Evolutionary conservation across 257 asterid genomes (phyloP), one percentile per base, ranked within the genome.

Genomic region (Solanum sparsipilum): DNA sequence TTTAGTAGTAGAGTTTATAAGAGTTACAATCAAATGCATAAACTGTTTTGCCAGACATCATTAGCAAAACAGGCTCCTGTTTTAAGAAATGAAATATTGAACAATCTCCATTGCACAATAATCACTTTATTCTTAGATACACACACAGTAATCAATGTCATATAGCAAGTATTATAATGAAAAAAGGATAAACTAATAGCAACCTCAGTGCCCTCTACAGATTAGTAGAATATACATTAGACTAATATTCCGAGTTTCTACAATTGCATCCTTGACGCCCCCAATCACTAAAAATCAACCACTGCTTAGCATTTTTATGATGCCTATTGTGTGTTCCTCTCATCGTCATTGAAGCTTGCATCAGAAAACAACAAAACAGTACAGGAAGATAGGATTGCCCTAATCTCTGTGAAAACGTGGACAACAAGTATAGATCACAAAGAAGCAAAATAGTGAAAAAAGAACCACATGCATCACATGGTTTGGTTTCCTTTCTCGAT

Each of bases 401-500:
- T 56, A 70, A 95, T 91, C 95, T 91, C 87, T 93, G 91, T 32
- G 93, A 92, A 87, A 95, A 89, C 91, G 93, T 95, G 91, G 98
- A 90, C 87, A 94, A 90, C 87, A 94, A 83, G 79, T 72, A 88
- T 97, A 97, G 88, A 97, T 90, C 16, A 92, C 89, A 36, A 95
- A 93, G 89, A 96, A 97, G 20, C 94, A 89, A 63, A 96, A 87
- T 10, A 95, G 95, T 3, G 94, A 96, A 87, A 94, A 96, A 87
- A 94, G 95, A 76, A 97, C 90, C 0, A 97, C 98, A n/a, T 95
- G 98, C 94, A 94, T 92, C 60, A 96, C 90, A 91, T 95, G 96
- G 93, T 89, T 94, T 32, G 99, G 94, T 83, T 60, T 23, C 98
- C 99, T 89, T 94, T 96, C 92, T 89, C 87, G 87, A 95, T 93